Percentiles rank a stretch among this genome's conserved stretches.
These are phyloP conservation scores for Phlebiopsis flavidoalba DNA, from an alignment of 768 basidiomycete species.

Conservation along the genomic window DNA sequence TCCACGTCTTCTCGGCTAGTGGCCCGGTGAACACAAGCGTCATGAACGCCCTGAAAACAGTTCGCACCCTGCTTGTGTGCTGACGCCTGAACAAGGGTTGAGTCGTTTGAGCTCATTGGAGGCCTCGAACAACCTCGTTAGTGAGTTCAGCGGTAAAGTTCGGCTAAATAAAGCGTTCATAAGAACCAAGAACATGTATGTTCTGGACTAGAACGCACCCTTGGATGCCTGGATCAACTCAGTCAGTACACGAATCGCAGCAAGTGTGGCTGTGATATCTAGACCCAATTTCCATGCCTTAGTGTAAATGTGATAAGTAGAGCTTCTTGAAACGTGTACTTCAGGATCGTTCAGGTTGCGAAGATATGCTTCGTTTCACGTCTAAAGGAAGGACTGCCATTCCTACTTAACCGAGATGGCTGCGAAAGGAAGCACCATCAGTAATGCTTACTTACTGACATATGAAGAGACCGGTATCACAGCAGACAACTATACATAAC, in stretches of 20 bases:
- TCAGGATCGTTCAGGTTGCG: slow-evolving; percentile 58
- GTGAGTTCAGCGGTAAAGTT: slow-evolving; percentile 93
- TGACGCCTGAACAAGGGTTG: slow-evolving; percentile 73
- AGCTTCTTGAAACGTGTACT: slow-evolving; percentile 39
- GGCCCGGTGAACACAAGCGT: slow-evolving; percentile 78
- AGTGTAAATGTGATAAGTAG: neutral
- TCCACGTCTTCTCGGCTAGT: slow-evolving; percentile 75
- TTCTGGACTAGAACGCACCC: slow-evolving; percentile 36
- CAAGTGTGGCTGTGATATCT: slow-evolving; percentile 79
- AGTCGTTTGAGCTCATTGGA: slow-evolving; percentile 56
- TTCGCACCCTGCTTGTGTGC: slow-evolving; percentile 85
- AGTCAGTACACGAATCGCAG: slow-evolving; percentile 82
- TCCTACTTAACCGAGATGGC: neutral
- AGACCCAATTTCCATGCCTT: neutral
- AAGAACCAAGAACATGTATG: slow-evolving; percentile 3
- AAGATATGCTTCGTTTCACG: slow-evolving; percentile 49
- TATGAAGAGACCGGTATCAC: no score
- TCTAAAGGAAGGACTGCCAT: slow-evolving; percentile 30
- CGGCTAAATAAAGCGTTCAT: slow-evolving; percentile 43
- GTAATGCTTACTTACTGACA: no score
- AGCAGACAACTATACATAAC: neutral
- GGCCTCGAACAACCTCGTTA: slow-evolving; percentile 72
- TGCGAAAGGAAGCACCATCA: no score
- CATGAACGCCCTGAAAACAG: slow-evolving; percentile 87
- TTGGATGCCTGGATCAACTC: slow-evolving; percentile 76